Percentiles rank a stretch among this genome's conserved stretches.
Evolutionary conservation across 1,284 basidiomycete species (phyloP).

Genomic region (Hymenochaete sp.): DNA sequence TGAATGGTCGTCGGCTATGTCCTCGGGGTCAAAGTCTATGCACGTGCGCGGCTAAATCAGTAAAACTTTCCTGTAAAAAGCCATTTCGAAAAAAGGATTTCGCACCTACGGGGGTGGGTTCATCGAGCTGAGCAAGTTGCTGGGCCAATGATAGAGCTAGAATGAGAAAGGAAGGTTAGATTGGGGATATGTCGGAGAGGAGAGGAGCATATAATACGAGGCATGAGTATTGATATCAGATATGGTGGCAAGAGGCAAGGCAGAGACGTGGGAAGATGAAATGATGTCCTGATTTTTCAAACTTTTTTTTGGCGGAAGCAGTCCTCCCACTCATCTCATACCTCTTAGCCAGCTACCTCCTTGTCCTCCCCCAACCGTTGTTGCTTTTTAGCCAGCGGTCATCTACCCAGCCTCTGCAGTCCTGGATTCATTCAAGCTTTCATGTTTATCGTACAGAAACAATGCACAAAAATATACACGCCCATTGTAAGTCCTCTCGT

Average conservation of each 20-base stretch:
- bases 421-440: conserved; percentile 40
- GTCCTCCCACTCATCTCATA: too few relatives aligned
- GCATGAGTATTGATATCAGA: too few relatives aligned
- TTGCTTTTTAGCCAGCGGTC: too few relatives aligned
- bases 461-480: conserved; percentile 43
- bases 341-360: conserved; percentile 13
- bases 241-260: too few relatives aligned
- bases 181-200: conserved; percentile 9
- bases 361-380: too few relatives aligned
- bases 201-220: too few relatives aligned
- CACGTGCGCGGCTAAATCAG: neutral
- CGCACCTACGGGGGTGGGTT: conserved; percentile 60
- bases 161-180: conserved; percentile 9
- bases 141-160: conserved; percentile 65
- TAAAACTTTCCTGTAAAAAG: neutral
- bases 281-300: too few relatives aligned
- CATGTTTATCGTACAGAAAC: conserved; percentile 42
- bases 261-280: too few relatives aligned
- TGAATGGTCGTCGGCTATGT: conserved; percentile 27
- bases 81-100: conserved; percentile 9
- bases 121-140: conserved; percentile 72
- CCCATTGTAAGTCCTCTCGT: conserved; percentile 38
- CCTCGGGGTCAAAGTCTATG: conserved; percentile 74
- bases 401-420: too few relatives aligned
- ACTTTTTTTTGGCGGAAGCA: too few relatives aligned